Base-by-base conservation (phyloP, 768 basidiomycete genomes). In the Saitozyma podzolica region DNA sequence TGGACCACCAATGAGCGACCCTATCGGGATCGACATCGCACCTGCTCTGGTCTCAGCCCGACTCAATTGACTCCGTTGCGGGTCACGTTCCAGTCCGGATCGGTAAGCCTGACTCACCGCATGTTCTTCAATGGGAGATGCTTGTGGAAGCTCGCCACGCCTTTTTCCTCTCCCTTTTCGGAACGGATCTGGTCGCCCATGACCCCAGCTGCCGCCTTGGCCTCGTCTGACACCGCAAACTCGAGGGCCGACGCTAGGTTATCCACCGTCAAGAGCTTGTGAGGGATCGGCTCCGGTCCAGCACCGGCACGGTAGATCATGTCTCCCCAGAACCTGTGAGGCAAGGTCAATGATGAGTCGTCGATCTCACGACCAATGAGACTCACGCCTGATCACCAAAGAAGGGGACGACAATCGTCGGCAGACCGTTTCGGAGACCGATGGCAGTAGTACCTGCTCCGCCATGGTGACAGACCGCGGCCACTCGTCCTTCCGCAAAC, bases 381-480 rank as follows among this genome's bases (percentile, higher is more conserved):
- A 70, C 74, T 50, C 42, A 76, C 75, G 64, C 61, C 67, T 88
- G 86, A 66, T 88, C 87, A 0, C 87, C 87, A 69, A 88, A 88
- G 78, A 86, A 87, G 0, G 86, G 86, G 0, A 87, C 84, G 4
- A 87, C 83, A 9, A 86, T 82, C 0, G 86, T 87, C 1, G 87
- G 86, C 9, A 83, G 76, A 0, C 86, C 86, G 63, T 86, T 84
- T 3, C 84, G 78, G 7, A 88, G 78, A 0, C 86, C 87, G 40
- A 85, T 84, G 0, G 87, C 86, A 9, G 85, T 87, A 0, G 87
- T 88, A 0, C 87, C 87, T 8, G 87, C 87, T 3, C 86, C 86
- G 1, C 86, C 87, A 70, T 79, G 86, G 72, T 87, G 86, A 8
- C 85, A 84, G 1, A 88, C 85, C 0, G 86, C 85, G 10, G 83